phyloP scores from a whole-genome alignment of 306 rosid genomes.

The Begonia fuchsioides region DNA sequence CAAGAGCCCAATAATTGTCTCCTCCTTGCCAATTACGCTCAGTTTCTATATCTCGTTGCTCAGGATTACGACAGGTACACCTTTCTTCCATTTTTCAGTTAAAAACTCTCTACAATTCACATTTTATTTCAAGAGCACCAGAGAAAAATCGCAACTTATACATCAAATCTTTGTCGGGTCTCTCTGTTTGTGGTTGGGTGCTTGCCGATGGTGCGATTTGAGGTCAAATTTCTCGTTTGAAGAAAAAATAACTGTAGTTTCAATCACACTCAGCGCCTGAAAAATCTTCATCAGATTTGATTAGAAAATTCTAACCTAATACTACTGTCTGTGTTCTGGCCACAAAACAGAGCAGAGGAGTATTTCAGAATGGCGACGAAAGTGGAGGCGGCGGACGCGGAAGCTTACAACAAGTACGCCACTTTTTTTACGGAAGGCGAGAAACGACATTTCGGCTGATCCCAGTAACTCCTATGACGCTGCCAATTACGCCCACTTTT shows the following conservation, averaged over 20 bases:
- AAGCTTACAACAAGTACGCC: conserved; percentile 43
- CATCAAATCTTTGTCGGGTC: neutral
- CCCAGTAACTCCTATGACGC: conserved; percentile 29
- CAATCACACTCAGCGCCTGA: too few species aligned
- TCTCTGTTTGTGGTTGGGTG: neutral
- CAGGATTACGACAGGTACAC: conserved; percentile 46
- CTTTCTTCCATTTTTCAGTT: too few species aligned
- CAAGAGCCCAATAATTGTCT: conserved; percentile 47
- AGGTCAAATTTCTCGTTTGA: too few species aligned
- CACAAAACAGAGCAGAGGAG: conserved; percentile 55
- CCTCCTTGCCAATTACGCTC: conserved; percentile 68
- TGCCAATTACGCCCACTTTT: conserved; percentile 54
- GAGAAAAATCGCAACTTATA: too few species aligned
- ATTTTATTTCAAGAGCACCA: too few species aligned
- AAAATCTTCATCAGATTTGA: too few species aligned
- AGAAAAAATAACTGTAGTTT: too few species aligned
- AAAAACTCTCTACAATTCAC: too few species aligned
- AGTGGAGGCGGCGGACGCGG: conserved; percentile 38
- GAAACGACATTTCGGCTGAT: conserved; percentile 49
- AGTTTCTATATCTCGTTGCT: conserved; percentile 59
- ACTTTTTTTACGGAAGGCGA: conserved; percentile 50
- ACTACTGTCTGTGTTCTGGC: too few species aligned
- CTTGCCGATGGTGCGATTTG: too few species aligned
- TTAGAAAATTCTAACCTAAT: neutral
- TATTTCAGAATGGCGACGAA: conserved; percentile 36